Percentiles rank a stretch among this genome's conserved stretches.
phyloP scores from a whole-genome alignment of 306 rosid species.

The Hippophae tibetana region DNA sequence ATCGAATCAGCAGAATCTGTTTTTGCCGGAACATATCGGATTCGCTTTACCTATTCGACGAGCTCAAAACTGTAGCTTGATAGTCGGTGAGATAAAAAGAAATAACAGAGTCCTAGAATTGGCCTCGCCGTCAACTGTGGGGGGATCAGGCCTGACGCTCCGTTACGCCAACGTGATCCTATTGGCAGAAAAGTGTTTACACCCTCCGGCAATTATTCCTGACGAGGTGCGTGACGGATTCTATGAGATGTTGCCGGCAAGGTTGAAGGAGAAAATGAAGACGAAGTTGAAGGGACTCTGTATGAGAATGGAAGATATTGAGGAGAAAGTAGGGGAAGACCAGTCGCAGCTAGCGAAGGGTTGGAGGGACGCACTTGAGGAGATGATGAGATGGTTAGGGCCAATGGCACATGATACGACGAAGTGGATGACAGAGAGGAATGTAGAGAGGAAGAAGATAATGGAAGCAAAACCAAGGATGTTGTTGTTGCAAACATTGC shows the following conservation, averaged over 20 bases:
- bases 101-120: conserved; percentile 24
- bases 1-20: not conserved
- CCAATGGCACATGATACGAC: conserved; percentile 56
- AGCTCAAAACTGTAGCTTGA: too few relatives aligned
- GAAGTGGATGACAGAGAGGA: conserved; percentile 59
- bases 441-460: conserved; percentile 35
- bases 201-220: conserved; percentile 29
- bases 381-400: conserved; percentile 45
- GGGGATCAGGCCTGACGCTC: conserved; percentile 47
- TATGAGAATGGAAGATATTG: conserved; percentile 15
- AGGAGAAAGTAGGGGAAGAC: conserved; percentile 9
- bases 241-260: conserved; percentile 58
- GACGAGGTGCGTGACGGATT: conserved; percentile 31
- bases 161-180: conserved; percentile 54
- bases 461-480: conserved; percentile 29
- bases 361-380: conserved; percentile 39
- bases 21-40: conserved; percentile 1
- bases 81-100: not conserved
- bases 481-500: conserved; percentile 56
- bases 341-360: conserved; percentile 15
- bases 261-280: conserved; percentile 26
- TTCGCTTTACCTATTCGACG: not conserved
- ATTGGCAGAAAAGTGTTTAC: conserved; percentile 39
- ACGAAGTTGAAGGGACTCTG: conserved; percentile 24
- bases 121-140: conserved; percentile 40